phyloP scores from a whole-genome alignment of 2,329 filamentous ascomycete genomes.

The Fusarium subtropicale region DNA sequence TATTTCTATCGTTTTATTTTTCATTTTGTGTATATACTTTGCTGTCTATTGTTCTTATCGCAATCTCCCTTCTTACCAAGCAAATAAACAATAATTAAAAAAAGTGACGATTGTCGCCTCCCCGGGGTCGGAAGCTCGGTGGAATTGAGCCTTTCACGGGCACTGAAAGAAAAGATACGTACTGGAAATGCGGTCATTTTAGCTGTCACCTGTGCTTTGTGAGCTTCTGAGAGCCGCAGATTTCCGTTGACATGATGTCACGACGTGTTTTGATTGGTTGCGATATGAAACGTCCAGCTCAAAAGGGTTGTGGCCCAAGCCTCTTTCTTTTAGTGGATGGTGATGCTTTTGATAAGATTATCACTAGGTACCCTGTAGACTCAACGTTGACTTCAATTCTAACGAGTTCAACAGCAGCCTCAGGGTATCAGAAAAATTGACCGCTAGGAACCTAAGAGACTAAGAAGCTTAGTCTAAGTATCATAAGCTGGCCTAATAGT shows the following conservation, averaged over 20 bases:
- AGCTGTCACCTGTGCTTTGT: constrained; percentile 6
- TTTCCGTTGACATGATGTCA: constrained; percentile 45
- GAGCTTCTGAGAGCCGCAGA: constrained; percentile 34
- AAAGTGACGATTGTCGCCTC: constrained; percentile 30
- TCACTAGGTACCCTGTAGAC: constrained; percentile 4
- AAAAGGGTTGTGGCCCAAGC: constrained; percentile 28
- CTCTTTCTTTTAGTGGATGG: constrained; percentile 10
- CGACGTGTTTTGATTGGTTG: constrained; percentile 33
- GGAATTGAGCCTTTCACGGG: constrained; percentile 2
- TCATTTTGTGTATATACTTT: not conserved
- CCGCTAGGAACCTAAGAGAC: no score
- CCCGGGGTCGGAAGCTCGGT: constrained; percentile 44
- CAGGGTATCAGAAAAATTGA: no score
- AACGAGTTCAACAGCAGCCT: constrained; percentile 17
- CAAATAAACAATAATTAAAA: not conserved
- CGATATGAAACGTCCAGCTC: not conserved
- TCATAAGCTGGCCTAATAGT: no score
- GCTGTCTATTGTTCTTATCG: not conserved
- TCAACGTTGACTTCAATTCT: not conserved
- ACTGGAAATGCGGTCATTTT: constrained; percentile 30
- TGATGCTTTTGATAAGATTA: constrained; percentile 41
- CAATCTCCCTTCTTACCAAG: constrained; percentile 15
- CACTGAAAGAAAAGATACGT: constrained; percentile 8
- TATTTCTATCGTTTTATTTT: not conserved
- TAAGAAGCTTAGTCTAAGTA: no score